A percentile compares a stretch with the other conserved stretches of the same genome.
Evolutionary conservation across 1,139 yeast species (phyloP).

Genomic region (Lipomyces yarrowii): DNA sequence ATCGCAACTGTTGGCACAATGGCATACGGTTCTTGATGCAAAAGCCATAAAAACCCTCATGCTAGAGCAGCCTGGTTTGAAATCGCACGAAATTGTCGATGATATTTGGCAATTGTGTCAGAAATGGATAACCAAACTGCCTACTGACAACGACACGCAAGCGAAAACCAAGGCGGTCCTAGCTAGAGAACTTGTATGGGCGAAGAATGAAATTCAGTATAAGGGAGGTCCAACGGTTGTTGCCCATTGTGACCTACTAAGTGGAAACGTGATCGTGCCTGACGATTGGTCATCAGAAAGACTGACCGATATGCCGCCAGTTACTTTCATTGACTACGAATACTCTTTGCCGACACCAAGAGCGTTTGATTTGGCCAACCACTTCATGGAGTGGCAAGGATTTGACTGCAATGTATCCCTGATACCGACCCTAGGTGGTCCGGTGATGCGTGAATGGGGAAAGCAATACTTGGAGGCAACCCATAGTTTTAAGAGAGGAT

Average conservation of each 20-base stretch:
- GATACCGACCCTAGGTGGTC: slow-evolving; percentile 55
- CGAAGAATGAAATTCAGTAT: slow-evolving; percentile 46
- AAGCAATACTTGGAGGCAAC: slow-evolving; percentile 41
- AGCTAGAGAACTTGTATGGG: slow-evolving; percentile 62
- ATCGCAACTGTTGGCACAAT: slow-evolving; percentile 69
- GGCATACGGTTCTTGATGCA: slow-evolving; percentile 58
- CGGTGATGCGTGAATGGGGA: slow-evolving; percentile 54
- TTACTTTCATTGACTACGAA: slow-evolving; percentile 77
- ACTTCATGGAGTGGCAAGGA: slow-evolving; percentile 87
- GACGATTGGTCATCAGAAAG: slow-evolving; percentile 37
- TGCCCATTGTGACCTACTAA: slow-evolving; percentile 70
- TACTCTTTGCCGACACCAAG: slow-evolving; percentile 80
- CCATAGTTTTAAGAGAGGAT: slow-evolving; percentile 21
- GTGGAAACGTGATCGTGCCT: slow-evolving; percentile 73
- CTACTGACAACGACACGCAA: slow-evolving; percentile 40
- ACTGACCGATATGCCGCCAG: slow-evolving; percentile 32
- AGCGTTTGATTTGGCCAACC: slow-evolving; percentile 84
- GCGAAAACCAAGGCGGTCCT: slow-evolving; percentile 39
- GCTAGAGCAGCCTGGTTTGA: slow-evolving; percentile 24
- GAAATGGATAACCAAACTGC: slow-evolving; percentile 65
- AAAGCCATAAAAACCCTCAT: slow-evolving; percentile 56
- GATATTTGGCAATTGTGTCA: slow-evolving; percentile 63
- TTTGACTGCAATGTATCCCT: slow-evolving; percentile 66
- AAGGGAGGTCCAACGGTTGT: slow-evolving; percentile 59
- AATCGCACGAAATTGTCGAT: slow-evolving; percentile 31